phyloP scores from a whole-genome alignment of 257 asterid species.

The Solanum sparsipilum region DNA sequence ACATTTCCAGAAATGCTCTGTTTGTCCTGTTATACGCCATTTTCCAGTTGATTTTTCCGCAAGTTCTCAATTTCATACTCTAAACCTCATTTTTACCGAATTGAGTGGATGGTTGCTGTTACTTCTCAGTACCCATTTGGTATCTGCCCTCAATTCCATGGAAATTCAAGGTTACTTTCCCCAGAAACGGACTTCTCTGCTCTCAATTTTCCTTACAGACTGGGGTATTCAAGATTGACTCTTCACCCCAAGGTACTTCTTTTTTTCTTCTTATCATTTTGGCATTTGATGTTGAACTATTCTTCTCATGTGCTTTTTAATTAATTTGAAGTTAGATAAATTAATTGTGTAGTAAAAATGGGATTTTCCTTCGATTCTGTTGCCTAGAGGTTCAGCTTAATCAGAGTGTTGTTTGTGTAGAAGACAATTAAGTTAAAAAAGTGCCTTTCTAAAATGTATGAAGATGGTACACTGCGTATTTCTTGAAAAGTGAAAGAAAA shows the following conservation, averaged over 20 bases:
- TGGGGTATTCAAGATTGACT: slow-evolving; percentile 27
- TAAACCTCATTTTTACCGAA: background rate
- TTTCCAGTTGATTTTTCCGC: background rate
- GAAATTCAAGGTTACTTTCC: slow-evolving; percentile 23
- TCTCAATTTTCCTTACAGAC: slow-evolving; percentile 25
- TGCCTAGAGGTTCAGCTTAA: background rate
- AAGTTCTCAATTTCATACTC: background rate
- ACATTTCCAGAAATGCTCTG: background rate
- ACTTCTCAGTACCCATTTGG: slow-evolving; percentile 27
- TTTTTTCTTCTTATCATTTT: slow-evolving; percentile 32
- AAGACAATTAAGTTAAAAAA: background rate
- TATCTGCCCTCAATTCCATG: slow-evolving; percentile 21
- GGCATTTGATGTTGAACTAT: background rate
- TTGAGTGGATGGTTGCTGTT: slow-evolving; percentile 37
- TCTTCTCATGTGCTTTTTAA: background rate
- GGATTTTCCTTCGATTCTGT: background rate
- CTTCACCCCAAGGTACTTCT: slow-evolving; percentile 14
- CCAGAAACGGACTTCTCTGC: slow-evolving; percentile 23
- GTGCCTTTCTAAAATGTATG: background rate
- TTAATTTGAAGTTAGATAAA: background rate
- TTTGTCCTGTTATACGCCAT: slow-evolving; percentile 1
- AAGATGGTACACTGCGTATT: background rate
- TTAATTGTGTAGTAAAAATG: background rate
- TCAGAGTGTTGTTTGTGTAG: background rate
- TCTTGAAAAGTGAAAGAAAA: background rate